phyloP scores from a whole-genome alignment of 176 grass and related monocot species.

The Cymbopogon citratus region DNA sequence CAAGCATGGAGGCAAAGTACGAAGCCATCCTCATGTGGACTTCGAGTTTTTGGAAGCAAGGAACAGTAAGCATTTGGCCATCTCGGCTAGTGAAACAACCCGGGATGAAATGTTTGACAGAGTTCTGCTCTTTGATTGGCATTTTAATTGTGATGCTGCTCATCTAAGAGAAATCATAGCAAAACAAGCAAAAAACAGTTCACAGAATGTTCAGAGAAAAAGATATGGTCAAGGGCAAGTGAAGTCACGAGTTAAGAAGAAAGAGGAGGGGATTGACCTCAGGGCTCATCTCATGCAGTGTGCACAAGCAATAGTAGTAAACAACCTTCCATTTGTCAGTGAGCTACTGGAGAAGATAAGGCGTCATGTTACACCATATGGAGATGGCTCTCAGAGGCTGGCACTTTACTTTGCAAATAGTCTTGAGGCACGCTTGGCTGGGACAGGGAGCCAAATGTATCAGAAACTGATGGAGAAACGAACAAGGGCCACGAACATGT shows the following conservation, averaged over 20 bases:
- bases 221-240: neutral
- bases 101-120: slow-evolving; percentile 46
- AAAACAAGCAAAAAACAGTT: slow-evolving; percentile 15
- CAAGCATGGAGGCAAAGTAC: neutral
- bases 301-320: slow-evolving; percentile 37
- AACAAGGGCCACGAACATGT: slow-evolving; percentile 20
- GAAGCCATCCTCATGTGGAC: slow-evolving; percentile 19
- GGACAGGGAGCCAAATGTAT: slow-evolving; percentile 43
- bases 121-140: slow-evolving; percentile 32
- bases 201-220: neutral
- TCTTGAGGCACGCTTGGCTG: slow-evolving; percentile 62
- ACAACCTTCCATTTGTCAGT: slow-evolving; percentile 8
- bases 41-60: slow-evolving; percentile 22
- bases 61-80: slow-evolving; percentile 41
- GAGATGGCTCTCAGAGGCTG: slow-evolving; percentile 51
- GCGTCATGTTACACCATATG: slow-evolving; percentile 24
- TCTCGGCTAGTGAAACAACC: slow-evolving; percentile 24
- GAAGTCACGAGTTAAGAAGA: slow-evolving; percentile 26
- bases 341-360: slow-evolving; percentile 52
- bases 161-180: slow-evolving; percentile 22
- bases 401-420: slow-evolving; percentile 50
- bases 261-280: slow-evolving; percentile 35
- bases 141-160: neutral
- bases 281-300: slow-evolving; percentile 43
- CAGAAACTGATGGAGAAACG: slow-evolving; percentile 25